Percentiles rank a stretch among this genome's conserved stretches.
Evolutionary conservation across 2,329 filamentous ascomycete genomes (phyloP).

Genomic region (Venturia nashicola): DNA sequence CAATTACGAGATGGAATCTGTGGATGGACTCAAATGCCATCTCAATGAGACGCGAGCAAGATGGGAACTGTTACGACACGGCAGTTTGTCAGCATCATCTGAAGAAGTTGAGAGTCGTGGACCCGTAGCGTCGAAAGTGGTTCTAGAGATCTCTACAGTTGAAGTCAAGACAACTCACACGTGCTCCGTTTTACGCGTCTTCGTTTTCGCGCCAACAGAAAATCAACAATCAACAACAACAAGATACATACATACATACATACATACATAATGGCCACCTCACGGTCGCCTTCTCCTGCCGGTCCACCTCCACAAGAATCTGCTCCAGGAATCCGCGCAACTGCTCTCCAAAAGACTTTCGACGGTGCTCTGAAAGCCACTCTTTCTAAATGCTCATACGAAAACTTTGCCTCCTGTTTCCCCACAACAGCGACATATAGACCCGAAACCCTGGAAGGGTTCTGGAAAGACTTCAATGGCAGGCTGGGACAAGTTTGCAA

Average conservation of each 20-base stretch:
- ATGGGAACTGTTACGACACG: not conserved
- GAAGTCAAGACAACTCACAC: not conserved
- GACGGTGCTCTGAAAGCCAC: slow-evolving; percentile 45
- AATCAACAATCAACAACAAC: not conserved
- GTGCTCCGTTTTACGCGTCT: not conserved
- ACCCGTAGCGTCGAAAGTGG: too few species aligned
- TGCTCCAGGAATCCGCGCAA: slow-evolving; percentile 47
- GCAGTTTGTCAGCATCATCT: not conserved
- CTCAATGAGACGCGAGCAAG: too few species aligned
- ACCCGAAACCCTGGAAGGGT: slow-evolving; percentile 40
- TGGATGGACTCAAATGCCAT: too few species aligned
- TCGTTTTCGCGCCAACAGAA: not conserved
- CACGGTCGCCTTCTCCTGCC: slow-evolving; percentile 37
- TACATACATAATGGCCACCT: not conserved
- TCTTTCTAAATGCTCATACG: slow-evolving; percentile 47
- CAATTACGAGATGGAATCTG: too few species aligned
- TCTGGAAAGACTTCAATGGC: slow-evolving; percentile 46
- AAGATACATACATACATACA: too few species aligned
- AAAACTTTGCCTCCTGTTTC: slow-evolving; percentile 51
- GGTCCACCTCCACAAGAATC: slow-evolving; percentile 40
- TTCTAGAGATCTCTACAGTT: too few species aligned
- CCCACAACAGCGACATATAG: slow-evolving; percentile 48
- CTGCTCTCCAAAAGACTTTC: slow-evolving; percentile 48
- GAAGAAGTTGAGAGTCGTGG: not conserved
- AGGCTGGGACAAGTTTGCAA: slow-evolving; percentile 45